These are phyloP conservation scores for Clitocybe nebularis DNA, from an alignment of 1,284 basidiomycete species.

Conservation along the genomic window DNA sequence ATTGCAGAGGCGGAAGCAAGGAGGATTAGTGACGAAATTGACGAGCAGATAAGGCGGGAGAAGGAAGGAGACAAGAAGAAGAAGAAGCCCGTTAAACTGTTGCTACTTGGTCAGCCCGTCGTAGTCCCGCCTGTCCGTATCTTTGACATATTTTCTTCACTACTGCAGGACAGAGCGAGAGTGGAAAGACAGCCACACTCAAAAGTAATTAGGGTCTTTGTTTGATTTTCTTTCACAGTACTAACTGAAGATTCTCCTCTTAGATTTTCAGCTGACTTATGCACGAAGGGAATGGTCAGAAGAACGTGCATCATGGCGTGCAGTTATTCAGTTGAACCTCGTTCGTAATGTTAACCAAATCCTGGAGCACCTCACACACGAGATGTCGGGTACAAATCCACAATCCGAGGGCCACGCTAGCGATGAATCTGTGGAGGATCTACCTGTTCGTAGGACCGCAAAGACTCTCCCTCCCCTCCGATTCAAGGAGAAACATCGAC, in stretches of 20 bases:
- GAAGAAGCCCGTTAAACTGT: slow-evolving; percentile 54
- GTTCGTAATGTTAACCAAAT: slow-evolving; percentile 63
- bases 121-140: not conserved
- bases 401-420: slow-evolving; percentile 22
- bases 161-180: slow-evolving; percentile 60
- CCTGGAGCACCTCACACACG: slow-evolving; percentile 50
- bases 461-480: slow-evolving; percentile 35
- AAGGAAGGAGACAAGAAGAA: slow-evolving; percentile 49
- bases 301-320: slow-evolving; percentile 67
- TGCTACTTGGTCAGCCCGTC: slow-evolving; percentile 46
- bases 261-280: slow-evolving; percentile 72
- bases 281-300: slow-evolving; percentile 63
- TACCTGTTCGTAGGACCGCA: slow-evolving; percentile 26
- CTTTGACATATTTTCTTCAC: slow-evolving; percentile 6
- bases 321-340: slow-evolving; percentile 71
- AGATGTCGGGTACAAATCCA: slow-evolving; percentile 46
- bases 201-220: slow-evolving; percentile 31
- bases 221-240: not conserved
- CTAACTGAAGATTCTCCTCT: slow-evolving; percentile 3
- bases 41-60: slow-evolving; percentile 60
- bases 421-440: slow-evolving; percentile 35
- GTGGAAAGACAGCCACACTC: slow-evolving; percentile 48
- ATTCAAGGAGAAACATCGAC: slow-evolving; percentile 59
- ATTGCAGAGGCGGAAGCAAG: slow-evolving; percentile 56
- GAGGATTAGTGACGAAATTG: slow-evolving; percentile 61